These are phyloP conservation scores for Lepidium aucheri DNA, from an alignment of 345 rosid species.

Conservation along the genomic window DNA sequence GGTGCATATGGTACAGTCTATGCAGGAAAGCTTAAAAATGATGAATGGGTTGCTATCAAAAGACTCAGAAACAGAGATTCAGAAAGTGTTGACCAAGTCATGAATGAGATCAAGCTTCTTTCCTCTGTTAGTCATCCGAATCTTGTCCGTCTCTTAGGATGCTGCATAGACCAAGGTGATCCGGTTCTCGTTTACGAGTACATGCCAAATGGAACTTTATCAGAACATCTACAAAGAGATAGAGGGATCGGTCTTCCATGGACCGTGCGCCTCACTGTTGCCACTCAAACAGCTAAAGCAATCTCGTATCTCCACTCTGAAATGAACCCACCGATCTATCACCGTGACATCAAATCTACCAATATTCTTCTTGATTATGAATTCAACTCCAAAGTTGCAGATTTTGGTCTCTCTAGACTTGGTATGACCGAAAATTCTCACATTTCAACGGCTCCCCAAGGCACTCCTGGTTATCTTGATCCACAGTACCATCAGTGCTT, in stretches of 20 bases:
- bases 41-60: slow-evolving; percentile 80
- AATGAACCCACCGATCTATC: slow-evolving; percentile 84
- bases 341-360: slow-evolving; percentile 89
- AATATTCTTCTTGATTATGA: slow-evolving; percentile 74
- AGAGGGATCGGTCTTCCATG: slow-evolving; percentile 70
- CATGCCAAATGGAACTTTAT: slow-evolving; percentile 84
- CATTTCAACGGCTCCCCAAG: slow-evolving; percentile 90
- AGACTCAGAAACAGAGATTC: slow-evolving; percentile 65
- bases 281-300: slow-evolving; percentile 84
- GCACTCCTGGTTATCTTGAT: slow-evolving; percentile 86
- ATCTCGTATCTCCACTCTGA: slow-evolving; percentile 84
- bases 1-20: slow-evolving; percentile 98
- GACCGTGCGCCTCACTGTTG: slow-evolving; percentile 69
- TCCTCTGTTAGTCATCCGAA: slow-evolving; percentile 90
- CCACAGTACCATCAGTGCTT: slow-evolving; percentile 77
- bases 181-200: slow-evolving; percentile 84
- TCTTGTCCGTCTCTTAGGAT: slow-evolving; percentile 83
- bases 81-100: slow-evolving; percentile 74
- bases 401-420: slow-evolving; percentile 89
- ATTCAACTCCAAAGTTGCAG: slow-evolving; percentile 86
- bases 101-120: slow-evolving; percentile 93
- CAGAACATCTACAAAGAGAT: slow-evolving; percentile 82
- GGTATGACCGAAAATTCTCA: slow-evolving; percentile 73
- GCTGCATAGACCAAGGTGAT: slow-evolving; percentile 85
- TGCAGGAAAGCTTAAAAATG: slow-evolving; percentile 59